A percentile compares a stretch with the other conserved stretches of the same genome.
Conservation (phyloP, 1,284 basidiomycete species). For the Athelia sp. region DNA sequence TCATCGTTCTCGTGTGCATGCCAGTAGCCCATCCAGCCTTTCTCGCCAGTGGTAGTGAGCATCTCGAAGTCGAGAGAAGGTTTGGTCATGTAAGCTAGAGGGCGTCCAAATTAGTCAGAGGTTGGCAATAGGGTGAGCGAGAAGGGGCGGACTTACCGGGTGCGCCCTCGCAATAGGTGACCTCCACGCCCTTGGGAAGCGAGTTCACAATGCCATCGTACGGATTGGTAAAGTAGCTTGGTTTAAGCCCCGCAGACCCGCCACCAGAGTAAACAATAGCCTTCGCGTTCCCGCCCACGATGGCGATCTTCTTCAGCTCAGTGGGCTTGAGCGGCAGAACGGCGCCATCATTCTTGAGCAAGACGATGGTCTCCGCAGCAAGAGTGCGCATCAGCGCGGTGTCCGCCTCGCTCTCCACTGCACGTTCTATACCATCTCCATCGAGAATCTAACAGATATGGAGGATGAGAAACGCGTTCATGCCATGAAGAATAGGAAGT, state of each 20-base stretch:
- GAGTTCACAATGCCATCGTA: constrained; percentile 63
- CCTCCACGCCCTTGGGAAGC: constrained; percentile 41
- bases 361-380: constrained; percentile 64
- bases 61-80: constrained; percentile 65
- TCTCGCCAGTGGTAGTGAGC: constrained; percentile 47
- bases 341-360: constrained; percentile 64
- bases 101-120: neutral
- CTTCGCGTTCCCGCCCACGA: constrained; percentile 76
- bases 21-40: constrained; percentile 62
- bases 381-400: constrained; percentile 58
- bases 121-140: neutral
- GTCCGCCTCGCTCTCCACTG: constrained; percentile 53
- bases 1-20: constrained; percentile 53
- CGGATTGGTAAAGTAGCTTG: constrained; percentile 69
- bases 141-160: constrained; percentile 30
- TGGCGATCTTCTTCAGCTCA: constrained; percentile 60
- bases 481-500: no score
- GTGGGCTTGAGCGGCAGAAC: constrained; percentile 55
- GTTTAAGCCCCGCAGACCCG: constrained; percentile 68
- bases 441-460: constrained; percentile 36
- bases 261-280: constrained; percentile 67
- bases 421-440: constrained; percentile 61
- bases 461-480: no score
- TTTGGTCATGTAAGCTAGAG: constrained; percentile 51
- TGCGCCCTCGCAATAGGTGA: constrained; percentile 62